Base-by-base conservation (phyloP, 495 filamentous ascomycete genomes). In the Staphylotrichum longicolle region DNA sequence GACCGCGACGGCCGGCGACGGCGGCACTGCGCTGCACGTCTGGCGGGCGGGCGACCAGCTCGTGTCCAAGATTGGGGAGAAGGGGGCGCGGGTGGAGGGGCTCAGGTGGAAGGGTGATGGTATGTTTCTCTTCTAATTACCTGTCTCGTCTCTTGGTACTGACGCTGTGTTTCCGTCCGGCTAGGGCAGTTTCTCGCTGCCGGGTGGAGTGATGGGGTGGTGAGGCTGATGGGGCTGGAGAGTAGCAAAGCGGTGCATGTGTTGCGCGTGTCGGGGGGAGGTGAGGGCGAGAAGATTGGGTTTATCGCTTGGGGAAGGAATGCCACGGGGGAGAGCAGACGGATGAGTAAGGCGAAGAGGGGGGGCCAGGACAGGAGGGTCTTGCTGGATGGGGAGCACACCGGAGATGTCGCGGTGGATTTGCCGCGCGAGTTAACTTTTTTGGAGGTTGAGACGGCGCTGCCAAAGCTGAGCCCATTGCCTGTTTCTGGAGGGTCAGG, bases 41-140 rank as follows among this genome's bases (percentile, higher is more conserved):
- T 83, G 71, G 75, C 77, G 73, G 57, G 73, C 68, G 63, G 80
- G 72, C 64, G 75, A 70, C n/a, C 74, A 76, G 62, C 54, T 72
- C 30, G 72, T 82, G 8, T 74, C 74, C 11, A 79, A 75, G 68
- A 73, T 73, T 39, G 75, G 69, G 42, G 82, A 85, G 60, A 76
- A 72, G 40, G 81, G 54, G 32, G 53, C 80, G n/a, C 80, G 79
- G 62, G 80, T 85, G 37, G 74, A 81, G 51, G 79, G 73, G 50
- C 64, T 93, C 47, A 75, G 72, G 54, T 96, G 91, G 92, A 94
- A 93, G 72, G 82, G 81, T 51, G 88, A 94, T 73, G 92, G 91
- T 89, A 74, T 14, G 52, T 55, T 41, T 32, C 30, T 35, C 35
- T 61, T 77, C 4, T 62, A 27, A 27, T 27, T 1, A 27, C 20